A percentile compares a stretch with the other conserved stretches of the same genome.
Conservation (phyloP, 352 stramenopile genomes). For the Globisporangium paroecandrum region DNA sequence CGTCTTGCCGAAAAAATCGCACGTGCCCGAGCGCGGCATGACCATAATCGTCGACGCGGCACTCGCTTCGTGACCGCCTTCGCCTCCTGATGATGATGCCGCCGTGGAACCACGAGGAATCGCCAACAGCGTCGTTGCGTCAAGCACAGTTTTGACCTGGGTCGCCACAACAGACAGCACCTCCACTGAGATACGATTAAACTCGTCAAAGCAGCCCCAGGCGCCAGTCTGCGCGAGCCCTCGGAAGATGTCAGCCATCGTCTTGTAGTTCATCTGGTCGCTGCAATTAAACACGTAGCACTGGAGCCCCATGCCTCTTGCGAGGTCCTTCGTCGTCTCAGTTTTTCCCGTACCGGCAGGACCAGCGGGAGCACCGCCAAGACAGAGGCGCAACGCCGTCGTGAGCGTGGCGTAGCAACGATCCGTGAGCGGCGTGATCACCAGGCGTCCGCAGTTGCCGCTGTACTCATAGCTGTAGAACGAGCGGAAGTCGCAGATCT, state of each 20-base stretch:
- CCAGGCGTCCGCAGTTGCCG: slow-evolving; percentile 89
- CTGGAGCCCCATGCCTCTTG: slow-evolving; percentile 67
- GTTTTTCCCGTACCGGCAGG: slow-evolving; percentile 86
- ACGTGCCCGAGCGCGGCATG: slow-evolving; percentile 54
- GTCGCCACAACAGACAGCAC: slow-evolving; percentile 95
- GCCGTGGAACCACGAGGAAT: slow-evolving; percentile 15
- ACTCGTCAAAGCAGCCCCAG: slow-evolving; percentile 97
- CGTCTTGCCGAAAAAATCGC: slow-evolving; percentile 88
- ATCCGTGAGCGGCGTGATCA: slow-evolving; percentile 83
- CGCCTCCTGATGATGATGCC: slow-evolving; percentile 18
- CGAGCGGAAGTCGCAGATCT: slow-evolving; percentile 89
- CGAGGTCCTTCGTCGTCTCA: slow-evolving; percentile 84
- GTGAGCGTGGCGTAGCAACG: slow-evolving; percentile 86
- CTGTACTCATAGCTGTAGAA: slow-evolving; percentile 97
- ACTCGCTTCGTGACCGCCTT: slow-evolving; percentile 16
- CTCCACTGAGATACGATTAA: slow-evolving; percentile 96
- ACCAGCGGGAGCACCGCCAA: slow-evolving; percentile 73
- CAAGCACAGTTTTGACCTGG: slow-evolving; percentile 97
- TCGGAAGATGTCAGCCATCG: slow-evolving; percentile 95
- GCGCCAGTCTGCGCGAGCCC: slow-evolving; percentile 92
- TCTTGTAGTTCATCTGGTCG: slow-evolving; percentile 94
- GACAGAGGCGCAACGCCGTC: slow-evolving; percentile 69
- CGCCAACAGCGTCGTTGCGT: slow-evolving; percentile 55
- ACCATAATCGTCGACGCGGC: slow-evolving; percentile 21
- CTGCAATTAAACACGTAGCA: slow-evolving; percentile 90